Evolutionary conservation across 2,329 filamentous ascomycete genomes (phyloP).

Genomic region (Xylaria sp.): DNA sequence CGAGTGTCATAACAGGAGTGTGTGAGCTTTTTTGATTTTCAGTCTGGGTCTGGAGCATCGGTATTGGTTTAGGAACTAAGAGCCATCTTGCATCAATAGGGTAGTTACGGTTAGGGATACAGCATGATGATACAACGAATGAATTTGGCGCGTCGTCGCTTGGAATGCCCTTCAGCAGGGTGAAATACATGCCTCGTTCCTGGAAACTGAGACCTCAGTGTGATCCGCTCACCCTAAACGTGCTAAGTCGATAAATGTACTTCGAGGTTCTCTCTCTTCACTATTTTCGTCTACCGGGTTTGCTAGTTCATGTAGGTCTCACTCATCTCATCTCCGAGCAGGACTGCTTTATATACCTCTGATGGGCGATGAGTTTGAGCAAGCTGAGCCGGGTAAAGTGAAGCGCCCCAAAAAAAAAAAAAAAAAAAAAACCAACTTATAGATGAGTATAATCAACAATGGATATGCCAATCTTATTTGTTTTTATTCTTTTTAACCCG

Average conservation of each 20-base stretch:
- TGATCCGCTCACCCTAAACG: too few relatives aligned
- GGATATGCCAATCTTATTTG: conserved; percentile 33
- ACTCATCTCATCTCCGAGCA: conserved; percentile 12
- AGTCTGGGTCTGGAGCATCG: neutral
- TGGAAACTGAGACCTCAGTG: too few relatives aligned
- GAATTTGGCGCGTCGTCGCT: neutral
- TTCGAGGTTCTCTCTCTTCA: conserved; percentile 32
- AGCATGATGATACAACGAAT: neutral
- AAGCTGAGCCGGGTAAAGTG: conserved; percentile 28
- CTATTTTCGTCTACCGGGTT: conserved; percentile 7
- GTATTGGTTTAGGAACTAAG: neutral
- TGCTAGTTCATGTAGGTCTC: conserved; percentile 9
- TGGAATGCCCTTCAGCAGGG: neutral
- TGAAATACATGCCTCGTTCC: neutral
- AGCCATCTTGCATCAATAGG: conserved; percentile 5
- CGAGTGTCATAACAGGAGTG: neutral
- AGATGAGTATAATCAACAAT: conserved; percentile 35
- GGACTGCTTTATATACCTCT: conserved; percentile 19
- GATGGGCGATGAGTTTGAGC: conserved; percentile 38
- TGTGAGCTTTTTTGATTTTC: neutral
- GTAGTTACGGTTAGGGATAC: neutral
- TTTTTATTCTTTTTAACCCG: too few relatives aligned
- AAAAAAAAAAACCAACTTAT: conserved; percentile 32
- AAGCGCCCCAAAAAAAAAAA: too few relatives aligned
- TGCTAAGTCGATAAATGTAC: too few relatives aligned